Evolutionary conservation across 2,329 filamentous ascomycete genomes (phyloP).

Genomic region (Monosporascus sp.): DNA sequence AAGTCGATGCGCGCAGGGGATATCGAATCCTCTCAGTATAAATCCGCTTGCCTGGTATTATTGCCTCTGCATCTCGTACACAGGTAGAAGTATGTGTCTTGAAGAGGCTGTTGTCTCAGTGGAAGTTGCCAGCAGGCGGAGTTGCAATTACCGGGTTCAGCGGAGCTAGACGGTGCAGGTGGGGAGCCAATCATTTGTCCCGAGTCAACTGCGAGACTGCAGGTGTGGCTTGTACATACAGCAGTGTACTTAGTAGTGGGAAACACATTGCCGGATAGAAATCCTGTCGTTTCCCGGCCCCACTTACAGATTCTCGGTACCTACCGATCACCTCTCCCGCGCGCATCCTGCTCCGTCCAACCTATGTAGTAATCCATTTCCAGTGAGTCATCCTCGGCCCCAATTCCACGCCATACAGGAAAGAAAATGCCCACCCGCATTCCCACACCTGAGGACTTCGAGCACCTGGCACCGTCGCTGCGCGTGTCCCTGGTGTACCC

Average conservation of each 20-base stretch:
- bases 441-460: constrained; percentile 46
- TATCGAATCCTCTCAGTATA: background rate
- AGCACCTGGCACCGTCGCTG: constrained; percentile 34
- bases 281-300: too few species aligned
- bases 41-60: too few species aligned
- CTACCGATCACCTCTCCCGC: too few species aligned
- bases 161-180: too few species aligned
- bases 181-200: background rate
- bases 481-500: constrained; percentile 43
- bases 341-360: too few species aligned
- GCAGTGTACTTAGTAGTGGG: too few species aligned
- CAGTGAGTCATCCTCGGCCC: too few species aligned
- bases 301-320: too few species aligned
- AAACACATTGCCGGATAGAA: too few species aligned
- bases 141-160: background rate
- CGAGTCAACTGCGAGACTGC: too few species aligned
- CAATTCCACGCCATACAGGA: too few species aligned
- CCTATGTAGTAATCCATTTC: background rate
- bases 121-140: background rate
- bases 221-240: background rate
- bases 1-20: background rate
- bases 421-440: constrained; percentile 41
- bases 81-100: background rate
- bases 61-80: too few species aligned
- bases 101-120: background rate